Percentiles rank a stretch among this genome's conserved stretches.
phyloP scores from a whole-genome alignment of 2,329 filamentous ascomycete genomes.

The Xylaria sp. region DNA sequence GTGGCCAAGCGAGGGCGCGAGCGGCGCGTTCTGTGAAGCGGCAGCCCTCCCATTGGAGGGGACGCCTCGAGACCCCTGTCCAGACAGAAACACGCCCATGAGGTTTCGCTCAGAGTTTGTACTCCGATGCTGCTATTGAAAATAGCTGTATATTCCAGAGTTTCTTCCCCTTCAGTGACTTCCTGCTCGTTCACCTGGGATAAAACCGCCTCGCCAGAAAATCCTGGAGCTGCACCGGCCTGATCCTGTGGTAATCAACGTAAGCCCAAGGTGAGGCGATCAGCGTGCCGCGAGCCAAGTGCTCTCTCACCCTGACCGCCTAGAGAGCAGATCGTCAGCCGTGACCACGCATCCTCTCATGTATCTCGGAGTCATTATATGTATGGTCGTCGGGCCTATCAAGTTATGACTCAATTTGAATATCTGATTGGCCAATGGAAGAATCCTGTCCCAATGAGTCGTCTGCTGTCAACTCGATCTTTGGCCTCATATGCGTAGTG shows the following conservation, averaged over 20 bases:
- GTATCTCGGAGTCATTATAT: constrained; percentile 26
- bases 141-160: constrained; percentile 12
- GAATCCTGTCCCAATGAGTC: neutral
- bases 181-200: constrained; percentile 10
- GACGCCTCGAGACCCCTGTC: constrained; percentile 24
- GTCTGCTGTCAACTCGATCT: neutral
- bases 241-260: constrained; percentile 9
- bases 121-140: too few species aligned
- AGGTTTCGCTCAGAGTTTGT: constrained; percentile 21
- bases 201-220: constrained; percentile 17
- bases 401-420: constrained; percentile 15
- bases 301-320: constrained; percentile 9
- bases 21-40: constrained; percentile 27
- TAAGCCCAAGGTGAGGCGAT: constrained; percentile 15
- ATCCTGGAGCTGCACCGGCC: neutral
- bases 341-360: constrained; percentile 2
- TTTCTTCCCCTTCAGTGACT: constrained; percentile 21
- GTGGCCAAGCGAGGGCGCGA: constrained; percentile 22
- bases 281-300: constrained; percentile 8
- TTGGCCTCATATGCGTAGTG: constrained; percentile 4
- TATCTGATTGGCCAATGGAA: constrained; percentile 25
- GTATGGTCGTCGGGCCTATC: constrained; percentile 7
- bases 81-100: constrained; percentile 7
- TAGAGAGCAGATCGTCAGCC: constrained; percentile 17
- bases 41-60: constrained; percentile 29